Evolutionary conservation across 805 yeast species (phyloP).

Genomic region (Candida mattraensis): DNA sequence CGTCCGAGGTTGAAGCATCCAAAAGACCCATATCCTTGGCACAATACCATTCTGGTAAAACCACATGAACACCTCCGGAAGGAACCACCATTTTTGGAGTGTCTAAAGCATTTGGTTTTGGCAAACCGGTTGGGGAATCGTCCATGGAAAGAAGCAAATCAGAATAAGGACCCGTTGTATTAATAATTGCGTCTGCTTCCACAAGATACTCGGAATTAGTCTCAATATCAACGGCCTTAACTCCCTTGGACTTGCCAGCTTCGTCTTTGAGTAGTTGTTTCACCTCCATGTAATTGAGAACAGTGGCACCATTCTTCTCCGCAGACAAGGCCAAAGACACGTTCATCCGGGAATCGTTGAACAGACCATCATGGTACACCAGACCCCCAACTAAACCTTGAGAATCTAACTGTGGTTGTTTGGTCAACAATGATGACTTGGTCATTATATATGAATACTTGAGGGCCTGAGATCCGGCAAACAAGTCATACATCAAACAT

Average conservation of each 20-base stretch:
- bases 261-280: conserved; percentile 67
- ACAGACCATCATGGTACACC: conserved; percentile 93
- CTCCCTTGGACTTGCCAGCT: conserved; percentile 66
- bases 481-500: conserved; percentile 85
- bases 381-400: conserved; percentile 82
- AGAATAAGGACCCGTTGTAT: conserved; percentile 94
- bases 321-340: conserved; percentile 85
- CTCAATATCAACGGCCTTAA: conserved; percentile 68
- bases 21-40: conserved; percentile 84
- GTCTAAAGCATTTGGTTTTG: conserved; percentile 35
- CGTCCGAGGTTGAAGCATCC: conserved; percentile 91
- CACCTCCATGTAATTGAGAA: conserved; percentile 83
- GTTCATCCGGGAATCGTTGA: conserved; percentile 91
- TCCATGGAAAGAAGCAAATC: conserved; percentile 88
- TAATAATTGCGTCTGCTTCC: conserved; percentile 72
- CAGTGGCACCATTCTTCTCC: conserved; percentile 82
- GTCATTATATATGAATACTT: conserved; percentile 73
- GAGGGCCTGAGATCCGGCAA: conserved; percentile 87
- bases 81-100: conserved; percentile 86
- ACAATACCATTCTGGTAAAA: conserved; percentile 89
- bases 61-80: conserved; percentile 89
- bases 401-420: conserved; percentile 84
- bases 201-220: conserved; percentile 63
- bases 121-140: conserved; percentile 61
- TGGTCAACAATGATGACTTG: conserved; percentile 61